These are phyloP conservation scores for Gyrodon lividus DNA, from an alignment of 768 basidiomycete species.

Conservation along the genomic window DNA sequence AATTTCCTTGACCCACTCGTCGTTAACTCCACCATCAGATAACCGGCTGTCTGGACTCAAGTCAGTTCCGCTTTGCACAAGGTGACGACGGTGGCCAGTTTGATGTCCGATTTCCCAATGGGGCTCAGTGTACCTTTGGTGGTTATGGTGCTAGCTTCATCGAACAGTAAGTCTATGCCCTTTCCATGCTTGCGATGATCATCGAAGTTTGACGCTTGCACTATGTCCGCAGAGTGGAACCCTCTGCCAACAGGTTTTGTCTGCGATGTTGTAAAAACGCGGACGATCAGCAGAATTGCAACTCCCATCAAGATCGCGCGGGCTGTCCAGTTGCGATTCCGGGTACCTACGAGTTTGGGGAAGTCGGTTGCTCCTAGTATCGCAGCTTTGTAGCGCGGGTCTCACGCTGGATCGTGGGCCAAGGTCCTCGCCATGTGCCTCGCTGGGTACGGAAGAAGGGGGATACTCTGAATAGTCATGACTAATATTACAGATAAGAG, in stretches of 20 bases:
- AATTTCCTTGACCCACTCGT: background rate
- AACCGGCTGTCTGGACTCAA: constrained; percentile 38
- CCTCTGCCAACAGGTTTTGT: constrained; percentile 45
- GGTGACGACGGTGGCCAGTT: constrained; percentile 49
- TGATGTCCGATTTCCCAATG: constrained; percentile 50
- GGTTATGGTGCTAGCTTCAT: constrained; percentile 53
- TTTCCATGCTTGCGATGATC: background rate
- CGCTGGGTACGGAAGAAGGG: background rate
- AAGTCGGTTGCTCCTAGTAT: constrained; percentile 33
- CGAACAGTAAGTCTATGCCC: constrained; percentile 37
- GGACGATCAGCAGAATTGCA: constrained; percentile 48
- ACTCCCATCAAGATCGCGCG: constrained; percentile 47
- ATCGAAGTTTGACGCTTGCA: background rate
- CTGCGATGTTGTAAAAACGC: constrained; percentile 43
- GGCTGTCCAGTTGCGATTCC: constrained; percentile 45
- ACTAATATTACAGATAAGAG: constrained; percentile 24
- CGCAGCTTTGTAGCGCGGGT: background rate
- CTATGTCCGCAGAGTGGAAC: constrained; percentile 40
- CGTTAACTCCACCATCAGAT: constrained; percentile 24
- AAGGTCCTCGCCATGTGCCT: no score
- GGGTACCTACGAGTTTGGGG: constrained; percentile 46
- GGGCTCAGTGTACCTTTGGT: constrained; percentile 52
- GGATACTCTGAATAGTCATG: constrained; percentile 23
- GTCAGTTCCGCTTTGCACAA: constrained; percentile 31
- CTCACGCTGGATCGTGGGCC: background rate